These are phyloP conservation scores for Boeremia exigua DNA, from an alignment of 2,329 filamentous ascomycete genomes.

Conservation along the genomic window DNA sequence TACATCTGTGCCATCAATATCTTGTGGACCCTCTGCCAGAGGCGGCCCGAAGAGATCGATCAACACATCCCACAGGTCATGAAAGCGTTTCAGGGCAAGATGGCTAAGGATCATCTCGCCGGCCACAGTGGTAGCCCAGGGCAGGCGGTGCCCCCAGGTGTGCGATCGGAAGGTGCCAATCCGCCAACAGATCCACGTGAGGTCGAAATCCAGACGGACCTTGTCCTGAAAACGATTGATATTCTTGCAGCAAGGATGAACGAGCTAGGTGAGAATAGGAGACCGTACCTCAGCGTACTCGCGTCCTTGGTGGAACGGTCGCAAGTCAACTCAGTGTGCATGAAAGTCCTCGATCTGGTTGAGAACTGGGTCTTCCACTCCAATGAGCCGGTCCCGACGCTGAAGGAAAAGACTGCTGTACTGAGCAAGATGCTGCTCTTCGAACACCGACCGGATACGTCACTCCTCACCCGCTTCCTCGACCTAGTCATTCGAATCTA, in stretches of 20 bases:
- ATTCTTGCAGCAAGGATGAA: conserved; percentile 92
- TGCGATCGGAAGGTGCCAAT: conserved; percentile 63
- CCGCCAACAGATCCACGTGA: conserved; percentile 75
- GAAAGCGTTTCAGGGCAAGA: conserved; percentile 90
- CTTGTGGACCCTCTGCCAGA: conserved; percentile 86
- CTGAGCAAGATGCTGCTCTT: conserved; percentile 99
- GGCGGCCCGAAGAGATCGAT: conserved; percentile 86
- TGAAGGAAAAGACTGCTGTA: conserved; percentile 98
- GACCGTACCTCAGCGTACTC: conserved; percentile 93
- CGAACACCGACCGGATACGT: conserved; percentile 81
- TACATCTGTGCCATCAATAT: conserved; percentile 91
- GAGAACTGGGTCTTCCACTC: conserved; percentile 96
- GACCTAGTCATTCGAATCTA: conserved; percentile 98
- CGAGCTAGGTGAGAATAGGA: conserved; percentile 83
- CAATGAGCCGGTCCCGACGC: conserved; percentile 91
- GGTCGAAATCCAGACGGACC: conserved; percentile 82
- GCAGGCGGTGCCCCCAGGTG: conserved; percentile 35
- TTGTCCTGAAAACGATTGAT: conserved; percentile 96
- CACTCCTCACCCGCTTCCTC: conserved; percentile 89
- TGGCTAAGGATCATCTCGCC: conserved; percentile 91
- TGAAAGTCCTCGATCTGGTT: conserved; percentile 92
- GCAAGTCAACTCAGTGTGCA: conserved; percentile 81
- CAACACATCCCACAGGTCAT: conserved; percentile 86
- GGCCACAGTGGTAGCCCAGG: conserved; percentile 57
- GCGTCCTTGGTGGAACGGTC: conserved; percentile 96